These are phyloP conservation scores for Fagopyrum esculentum DNA, from an alignment of 148 eudicot genomes.

Conservation along the genomic window DNA sequence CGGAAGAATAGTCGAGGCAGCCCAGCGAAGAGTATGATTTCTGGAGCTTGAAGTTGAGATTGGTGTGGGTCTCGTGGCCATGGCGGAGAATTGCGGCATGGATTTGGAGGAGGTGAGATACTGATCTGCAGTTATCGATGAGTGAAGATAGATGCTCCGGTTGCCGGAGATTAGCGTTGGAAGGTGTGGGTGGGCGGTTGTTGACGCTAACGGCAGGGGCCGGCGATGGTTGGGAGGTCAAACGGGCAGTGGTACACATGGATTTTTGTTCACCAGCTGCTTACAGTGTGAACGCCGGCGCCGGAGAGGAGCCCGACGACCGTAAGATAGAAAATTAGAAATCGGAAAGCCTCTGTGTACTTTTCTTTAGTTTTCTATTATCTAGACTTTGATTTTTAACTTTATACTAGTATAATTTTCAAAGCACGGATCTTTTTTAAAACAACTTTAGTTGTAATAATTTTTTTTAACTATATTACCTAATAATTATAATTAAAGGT, in stretches of 20 bases:
- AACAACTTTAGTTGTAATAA: too few species aligned
- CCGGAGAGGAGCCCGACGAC: constrained; percentile 1
- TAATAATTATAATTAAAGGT: too few species aligned
- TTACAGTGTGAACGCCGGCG: background rate
- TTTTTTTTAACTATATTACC: too few species aligned
- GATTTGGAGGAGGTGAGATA: constrained; percentile 44
- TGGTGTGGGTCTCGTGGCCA: constrained; percentile 44
- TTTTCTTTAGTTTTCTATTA: too few species aligned
- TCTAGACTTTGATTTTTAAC: too few species aligned
- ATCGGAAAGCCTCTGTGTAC: too few species aligned
- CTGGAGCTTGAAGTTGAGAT: constrained; percentile 72
- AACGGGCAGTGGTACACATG: constrained; percentile 5
- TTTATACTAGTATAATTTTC: too few species aligned
- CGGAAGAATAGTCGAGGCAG: constrained; percentile 34
- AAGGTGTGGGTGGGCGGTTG: background rate
- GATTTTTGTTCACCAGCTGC: background rate
- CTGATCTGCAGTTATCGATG: constrained; percentile 36
- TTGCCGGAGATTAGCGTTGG: constrained; percentile 17
- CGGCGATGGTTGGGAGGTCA: constrained; percentile 2
- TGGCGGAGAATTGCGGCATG: constrained; percentile 64
- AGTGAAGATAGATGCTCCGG: constrained; percentile 46
- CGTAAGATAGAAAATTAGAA: too few species aligned
- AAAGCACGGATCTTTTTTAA: too few species aligned
- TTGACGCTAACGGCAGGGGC: constrained; percentile 9
- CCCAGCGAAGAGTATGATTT: constrained; percentile 53